Evolutionary conservation across 768 basidiomycete species (phyloP).

Genomic region (Psilocybe tampanensis): DNA sequence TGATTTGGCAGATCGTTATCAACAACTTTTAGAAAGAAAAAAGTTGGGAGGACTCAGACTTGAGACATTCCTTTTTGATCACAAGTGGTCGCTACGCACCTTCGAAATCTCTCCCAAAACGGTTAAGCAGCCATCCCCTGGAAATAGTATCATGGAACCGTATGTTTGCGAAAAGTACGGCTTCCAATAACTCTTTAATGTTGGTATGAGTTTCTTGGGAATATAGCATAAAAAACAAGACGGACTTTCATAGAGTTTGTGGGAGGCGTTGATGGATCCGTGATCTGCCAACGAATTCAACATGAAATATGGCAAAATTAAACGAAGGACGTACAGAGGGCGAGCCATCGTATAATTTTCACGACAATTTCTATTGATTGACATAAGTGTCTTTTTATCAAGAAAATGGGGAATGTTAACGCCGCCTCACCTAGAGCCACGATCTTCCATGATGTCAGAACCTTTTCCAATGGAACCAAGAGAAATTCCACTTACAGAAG

Average conservation of each 20-base stretch:
- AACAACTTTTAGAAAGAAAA: constrained; percentile 52
- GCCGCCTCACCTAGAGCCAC: neutral
- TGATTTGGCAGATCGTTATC: constrained; percentile 84
- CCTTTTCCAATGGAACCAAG: neutral
- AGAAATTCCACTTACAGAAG: constrained; percentile 31
- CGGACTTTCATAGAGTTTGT: constrained; percentile 62
- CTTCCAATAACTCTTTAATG: constrained; percentile 74
- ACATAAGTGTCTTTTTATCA: neutral
- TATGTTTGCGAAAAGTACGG: constrained; percentile 84
- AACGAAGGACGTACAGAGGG: constrained; percentile 54
- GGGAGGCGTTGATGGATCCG: constrained; percentile 65
- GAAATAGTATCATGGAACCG: constrained; percentile 90
- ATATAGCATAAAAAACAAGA: constrained; percentile 39
- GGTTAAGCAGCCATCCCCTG: constrained; percentile 76
- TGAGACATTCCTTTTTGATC: no score
- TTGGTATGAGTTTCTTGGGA: constrained; percentile 67
- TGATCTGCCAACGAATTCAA: constrained; percentile 28
- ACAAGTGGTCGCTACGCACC: no score
- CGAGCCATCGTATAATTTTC: constrained; percentile 63
- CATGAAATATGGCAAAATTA: neutral
- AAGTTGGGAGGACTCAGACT: neutral
- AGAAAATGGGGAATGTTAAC: neutral
- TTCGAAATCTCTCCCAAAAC: constrained; percentile 68
- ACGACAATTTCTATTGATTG: constrained; percentile 35
- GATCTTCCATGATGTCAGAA: neutral